Evolutionary conservation across 345 rosid genomes (phyloP).

Genomic region (Balakata baccata): DNA sequence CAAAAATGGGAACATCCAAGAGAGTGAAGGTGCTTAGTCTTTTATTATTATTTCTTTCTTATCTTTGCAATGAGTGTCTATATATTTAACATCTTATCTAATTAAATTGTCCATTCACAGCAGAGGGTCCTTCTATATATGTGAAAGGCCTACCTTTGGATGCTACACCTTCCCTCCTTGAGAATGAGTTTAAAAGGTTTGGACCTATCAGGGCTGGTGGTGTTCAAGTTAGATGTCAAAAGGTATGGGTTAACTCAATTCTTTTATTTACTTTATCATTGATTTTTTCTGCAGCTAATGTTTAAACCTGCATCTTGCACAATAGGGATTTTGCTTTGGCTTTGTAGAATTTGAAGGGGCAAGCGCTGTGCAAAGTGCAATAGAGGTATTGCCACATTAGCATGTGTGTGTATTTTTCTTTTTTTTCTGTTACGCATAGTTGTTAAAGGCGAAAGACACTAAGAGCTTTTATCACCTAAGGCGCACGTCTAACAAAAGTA

Average conservation of each 20-base stretch:
- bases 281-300: conserved; percentile 1
- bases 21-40: conserved; percentile 40
- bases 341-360: conserved; percentile 88
- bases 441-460: too few species aligned
- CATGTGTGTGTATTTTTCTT: neutral
- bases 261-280: neutral
- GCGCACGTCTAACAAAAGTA: too few species aligned
- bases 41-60: neutral
- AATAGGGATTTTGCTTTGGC: conserved; percentile 90
- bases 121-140: conserved; percentile 74
- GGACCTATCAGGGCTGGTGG: conserved; percentile 70
- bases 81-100: neutral
- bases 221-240: conserved; percentile 76
- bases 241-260: conserved; percentile 37
- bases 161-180: conserved; percentile 56
- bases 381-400: conserved; percentile 52
- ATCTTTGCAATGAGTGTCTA: neutral
- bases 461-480: too few species aligned
- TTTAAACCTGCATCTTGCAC: conserved; percentile 8
- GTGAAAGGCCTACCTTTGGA: conserved; percentile 71
- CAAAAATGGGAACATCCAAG: conserved; percentile 59
- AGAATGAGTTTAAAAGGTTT: conserved; percentile 74
- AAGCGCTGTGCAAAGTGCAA: conserved; percentile 81
- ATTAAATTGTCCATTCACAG: conserved; percentile 26
- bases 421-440: too few species aligned